phyloP scores from a whole-genome alignment of 2,329 filamentous ascomycete species.

The Verticillium klebahnii region DNA sequence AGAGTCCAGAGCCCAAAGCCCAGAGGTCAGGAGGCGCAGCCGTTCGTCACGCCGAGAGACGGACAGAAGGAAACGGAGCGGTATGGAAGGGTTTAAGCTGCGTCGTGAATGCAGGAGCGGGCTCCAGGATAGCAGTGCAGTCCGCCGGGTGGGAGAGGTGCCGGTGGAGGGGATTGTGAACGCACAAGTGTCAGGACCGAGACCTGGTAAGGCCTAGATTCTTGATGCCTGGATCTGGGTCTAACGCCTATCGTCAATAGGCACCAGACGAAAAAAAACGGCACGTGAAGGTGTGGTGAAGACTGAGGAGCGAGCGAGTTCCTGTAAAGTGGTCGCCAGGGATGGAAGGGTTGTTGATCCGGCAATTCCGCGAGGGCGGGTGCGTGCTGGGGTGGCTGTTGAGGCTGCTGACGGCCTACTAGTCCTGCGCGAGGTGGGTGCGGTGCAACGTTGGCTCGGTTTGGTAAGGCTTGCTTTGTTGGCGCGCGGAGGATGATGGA shows the following conservation, averaged over 20 bases:
- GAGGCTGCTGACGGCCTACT: background rate
- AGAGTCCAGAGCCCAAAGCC: background rate
- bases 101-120: background rate
- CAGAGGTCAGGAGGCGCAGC: background rate
- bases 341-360: background rate
- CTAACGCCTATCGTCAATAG: background rate
- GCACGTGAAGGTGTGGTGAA: background rate
- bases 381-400: background rate
- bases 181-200: background rate
- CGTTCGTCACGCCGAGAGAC: background rate
- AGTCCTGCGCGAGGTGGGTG: background rate
- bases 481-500: background rate
- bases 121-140: background rate
- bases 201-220: background rate
- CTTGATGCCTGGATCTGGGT: background rate
- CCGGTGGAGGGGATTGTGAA: background rate
- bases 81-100: background rate
- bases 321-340: background rate
- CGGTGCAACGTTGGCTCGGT: background rate
- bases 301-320: background rate
- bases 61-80: background rate
- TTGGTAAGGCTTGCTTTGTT: background rate
- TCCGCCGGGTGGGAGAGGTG: background rate
- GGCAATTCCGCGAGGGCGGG: background rate
- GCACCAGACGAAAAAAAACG: background rate